Evolutionary conservation across 2,329 filamentous ascomycete species (phyloP), one percentile per base, ranked within the genome.

Genomic region (Botrytis byssoidea): DNA sequence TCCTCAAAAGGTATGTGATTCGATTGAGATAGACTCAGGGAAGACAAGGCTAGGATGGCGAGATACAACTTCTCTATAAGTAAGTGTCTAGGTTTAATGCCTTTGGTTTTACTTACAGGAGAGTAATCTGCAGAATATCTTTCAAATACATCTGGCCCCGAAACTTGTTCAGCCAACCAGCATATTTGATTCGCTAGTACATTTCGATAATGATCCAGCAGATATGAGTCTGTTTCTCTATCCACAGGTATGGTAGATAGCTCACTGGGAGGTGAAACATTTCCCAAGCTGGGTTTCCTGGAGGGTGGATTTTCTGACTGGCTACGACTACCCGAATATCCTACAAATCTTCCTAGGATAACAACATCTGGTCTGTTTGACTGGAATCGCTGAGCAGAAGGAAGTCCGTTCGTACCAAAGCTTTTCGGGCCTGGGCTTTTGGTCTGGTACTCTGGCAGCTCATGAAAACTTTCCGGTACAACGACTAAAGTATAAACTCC

Each of bases 401-500:
- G 22, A 35, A 37, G 20, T 22, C 64, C 7, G 6, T 66, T 32
- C 10, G n/a, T 14, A 4, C n/a, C 35, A 25, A 32, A 42, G 35
- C 18, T 37, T 35, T 1, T 29, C n/a, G 12, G 22, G 42, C 5
- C 20, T 42, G 29, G 40, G 6, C 40, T 69, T 57, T 72, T 68
- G 32, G 83, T 81, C 75, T 81, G 82, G 78, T 88, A 88, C 76
- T 88, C 87, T 7, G 86, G 85, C 14, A 86, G 79, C 44, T 83
- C 81, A 40, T 83, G 82, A 77, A 90, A 89, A 79, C 86, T 89
- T 25, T 85, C 83, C 8, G 85, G 87, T 59, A 87, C 87, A 72
- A 86, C 84, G 32, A 89, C 82, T 32, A 89, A 86, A 78, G 86
- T 83, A 78, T 86, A 89, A 2, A 86, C 88, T 25, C 88, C 88